A percentile compares a stretch with the other conserved stretches of the same genome.
Conservation (phyloP, 1,139 yeast species). For the Saccharomyces hybrid region DNA sequence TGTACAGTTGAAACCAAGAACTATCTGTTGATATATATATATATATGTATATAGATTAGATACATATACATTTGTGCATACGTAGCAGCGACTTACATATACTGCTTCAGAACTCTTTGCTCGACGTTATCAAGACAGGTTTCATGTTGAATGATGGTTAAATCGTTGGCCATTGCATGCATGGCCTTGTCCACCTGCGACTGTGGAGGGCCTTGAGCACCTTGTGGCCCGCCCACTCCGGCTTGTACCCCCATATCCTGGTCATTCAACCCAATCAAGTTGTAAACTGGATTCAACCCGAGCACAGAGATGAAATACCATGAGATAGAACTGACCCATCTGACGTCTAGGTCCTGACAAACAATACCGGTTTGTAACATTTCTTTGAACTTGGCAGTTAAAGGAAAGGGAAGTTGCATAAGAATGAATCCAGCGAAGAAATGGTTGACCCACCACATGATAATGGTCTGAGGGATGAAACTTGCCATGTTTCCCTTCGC, state of each 20-base stretch:
- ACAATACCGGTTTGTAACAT: conserved; percentile 87
- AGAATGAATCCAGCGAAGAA: conserved; percentile 89
- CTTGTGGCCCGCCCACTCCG: conserved; percentile 37
- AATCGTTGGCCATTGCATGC: conserved; percentile 65
- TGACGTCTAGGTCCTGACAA: conserved; percentile 77
- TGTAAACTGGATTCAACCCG: conserved; percentile 77
- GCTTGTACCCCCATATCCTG: conserved; percentile 32
- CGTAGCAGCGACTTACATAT: conserved; percentile 48
- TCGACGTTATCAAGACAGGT: conserved; percentile 57
- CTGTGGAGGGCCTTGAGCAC: conserved; percentile 44
- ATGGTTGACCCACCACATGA: conserved; percentile 95
- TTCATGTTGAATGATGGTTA: conserved; percentile 58
- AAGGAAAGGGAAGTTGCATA: conserved; percentile 72
- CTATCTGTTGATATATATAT: too few species aligned
- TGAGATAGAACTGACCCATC: conserved; percentile 92
- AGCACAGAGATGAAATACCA: conserved; percentile 91
- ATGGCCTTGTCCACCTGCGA: conserved; percentile 46
- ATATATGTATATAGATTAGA: too few species aligned
- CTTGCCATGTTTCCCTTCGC: conserved; percentile 75
- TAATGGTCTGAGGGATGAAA: conserved; percentile 83
- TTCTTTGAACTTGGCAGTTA: conserved; percentile 80
- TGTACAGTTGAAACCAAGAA: not conserved
- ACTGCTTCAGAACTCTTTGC: conserved; percentile 45
- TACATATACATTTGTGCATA: conserved; percentile 38
- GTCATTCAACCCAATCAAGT: conserved; percentile 54